Base-by-base conservation (phyloP, 2,329 filamentous ascomycete genomes). In the Aspergillus aculeatinus region DNA sequence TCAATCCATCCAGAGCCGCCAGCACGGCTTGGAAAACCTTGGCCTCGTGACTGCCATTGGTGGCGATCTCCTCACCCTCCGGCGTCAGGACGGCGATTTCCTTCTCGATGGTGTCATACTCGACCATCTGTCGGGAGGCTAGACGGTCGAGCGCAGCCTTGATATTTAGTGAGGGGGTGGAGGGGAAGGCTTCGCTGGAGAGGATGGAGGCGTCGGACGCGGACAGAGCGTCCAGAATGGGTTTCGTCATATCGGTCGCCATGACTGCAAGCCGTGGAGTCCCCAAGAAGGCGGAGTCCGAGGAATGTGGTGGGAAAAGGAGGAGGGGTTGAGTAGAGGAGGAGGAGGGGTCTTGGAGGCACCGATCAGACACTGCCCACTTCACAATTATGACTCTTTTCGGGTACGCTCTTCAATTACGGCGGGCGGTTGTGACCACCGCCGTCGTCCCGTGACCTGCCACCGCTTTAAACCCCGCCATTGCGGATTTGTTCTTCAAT, bases 131-230 rank as follows among this genome's bases (percentile, higher is more conserved):
- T 68, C 94, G 86, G 60, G 91, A 95, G 31, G 83, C 84, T 56
- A 99, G 85, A 67, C 92, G 87, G 79, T 98, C 95, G 65, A 98
- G 83, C 31, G 92, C 91, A 64, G 90, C 89, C 81, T 97, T 98
- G 72, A 97, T 80, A 61, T 86, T 84, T 62, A 84, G 81, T 70
- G 88, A 89, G 70, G 86, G 81, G 69, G 82, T 78, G 67, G 83
- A 75, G 67, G 90, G 87, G 80, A 93, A 93, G 71, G 83, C 83
- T 70, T 91, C 85, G 70, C 81, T 81, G 56, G 90, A 91, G 68
- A 88, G 79, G 66, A 93, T 79, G 50, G 88, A 83, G 51, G 72
- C 72, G 67, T 87, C 85, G 63, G 85, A 78, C 69, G 84, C 80
- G 74, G 83, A 83, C 68, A 94, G 81, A 58, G 85, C 83, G 62